Evolutionary conservation across 2,329 filamentous ascomycete species (phyloP).

Genomic region (Fusarium mexicanum): DNA sequence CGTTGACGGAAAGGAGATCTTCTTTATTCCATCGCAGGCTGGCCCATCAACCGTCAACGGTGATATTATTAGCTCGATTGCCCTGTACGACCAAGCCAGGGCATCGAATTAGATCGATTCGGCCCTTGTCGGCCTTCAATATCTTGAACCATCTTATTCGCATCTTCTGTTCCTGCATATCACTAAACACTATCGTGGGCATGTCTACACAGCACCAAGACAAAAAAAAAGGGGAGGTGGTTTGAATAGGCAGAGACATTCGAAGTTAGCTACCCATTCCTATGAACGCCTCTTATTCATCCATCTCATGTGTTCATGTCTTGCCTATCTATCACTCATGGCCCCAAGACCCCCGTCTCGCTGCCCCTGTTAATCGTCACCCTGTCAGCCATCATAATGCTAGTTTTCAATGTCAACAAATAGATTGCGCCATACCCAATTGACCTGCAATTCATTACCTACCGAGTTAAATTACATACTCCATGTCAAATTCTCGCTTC

Average conservation of each 20-base stretch:
- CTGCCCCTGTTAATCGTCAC: conserved; percentile 30
- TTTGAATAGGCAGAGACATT: conserved; percentile 6
- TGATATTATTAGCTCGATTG: conserved; percentile 30
- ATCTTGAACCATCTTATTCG: not conserved
- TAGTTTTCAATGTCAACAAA: conserved; percentile 29
- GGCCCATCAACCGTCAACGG: conserved; percentile 26
- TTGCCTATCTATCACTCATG: conserved; percentile 23
- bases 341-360: conserved; percentile 21
- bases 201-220: not conserved
- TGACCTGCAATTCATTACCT: not conserved
- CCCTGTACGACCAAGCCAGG: conserved; percentile 33
- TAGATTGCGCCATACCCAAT: conserved; percentile 7
- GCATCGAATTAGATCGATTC: conserved; percentile 14
- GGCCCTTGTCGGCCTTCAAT: conserved; percentile 4
- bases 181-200: not conserved
- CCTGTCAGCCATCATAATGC: conserved; percentile 28
- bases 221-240: conserved; percentile 4
- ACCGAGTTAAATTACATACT: not conserved
- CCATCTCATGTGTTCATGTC: conserved; percentile 11
- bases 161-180: not conserved
- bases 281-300: conserved; percentile 2
- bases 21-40: conserved; percentile 8
- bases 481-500: not conserved
- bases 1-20: conserved; percentile 17
- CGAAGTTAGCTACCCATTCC: conserved; percentile 1